Conservation (phyloP, 164 flowering plant species). For the Protea cynaroides region DNA sequence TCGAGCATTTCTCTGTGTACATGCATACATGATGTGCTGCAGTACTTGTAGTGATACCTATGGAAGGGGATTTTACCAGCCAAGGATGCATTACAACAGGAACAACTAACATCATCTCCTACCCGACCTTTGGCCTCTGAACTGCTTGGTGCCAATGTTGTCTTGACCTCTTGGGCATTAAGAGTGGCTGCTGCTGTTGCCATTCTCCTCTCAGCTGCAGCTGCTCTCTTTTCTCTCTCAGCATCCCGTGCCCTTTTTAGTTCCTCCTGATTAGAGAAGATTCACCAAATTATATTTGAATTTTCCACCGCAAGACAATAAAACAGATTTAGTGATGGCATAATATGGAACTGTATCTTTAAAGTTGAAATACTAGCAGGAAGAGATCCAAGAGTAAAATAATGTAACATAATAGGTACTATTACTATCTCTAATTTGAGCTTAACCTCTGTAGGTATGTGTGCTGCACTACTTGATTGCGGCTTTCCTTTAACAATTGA, state of each 20-base stretch:
- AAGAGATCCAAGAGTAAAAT: too few relatives aligned
- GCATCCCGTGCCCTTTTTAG: slow-evolving; percentile 44
- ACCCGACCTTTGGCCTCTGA: slow-evolving; percentile 21
- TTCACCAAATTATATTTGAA: background rate
- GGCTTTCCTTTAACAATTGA: slow-evolving; percentile 23
- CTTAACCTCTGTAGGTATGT: slow-evolving; percentile 65
- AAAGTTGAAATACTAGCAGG: background rate
- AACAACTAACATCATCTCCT: slow-evolving; percentile 40
- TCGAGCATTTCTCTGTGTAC: slow-evolving; percentile 74
- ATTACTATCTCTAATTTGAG: background rate
- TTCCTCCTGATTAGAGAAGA: slow-evolving; percentile 45
- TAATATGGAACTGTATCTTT: too few relatives aligned
- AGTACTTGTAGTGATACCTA: slow-evolving; percentile 82
- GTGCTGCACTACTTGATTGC: slow-evolving; percentile 17
- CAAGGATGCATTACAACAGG: slow-evolving; percentile 66
- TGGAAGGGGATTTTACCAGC: slow-evolving; percentile 88
- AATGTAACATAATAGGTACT: background rate
- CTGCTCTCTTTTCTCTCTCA: slow-evolving; percentile 93
- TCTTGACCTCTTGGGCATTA: slow-evolving; percentile 25
- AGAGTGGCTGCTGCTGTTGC: slow-evolving; percentile 42
- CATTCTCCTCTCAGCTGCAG: slow-evolving; percentile 88
- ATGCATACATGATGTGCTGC: slow-evolving; percentile 94
- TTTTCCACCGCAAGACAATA: background rate
- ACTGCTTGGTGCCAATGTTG: slow-evolving; percentile 12
- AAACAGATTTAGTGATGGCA: too few relatives aligned